These are phyloP conservation scores for Podospora sp. DNA, from an alignment of 495 filamentous ascomycete genomes.

Conservation along the genomic window DNA sequence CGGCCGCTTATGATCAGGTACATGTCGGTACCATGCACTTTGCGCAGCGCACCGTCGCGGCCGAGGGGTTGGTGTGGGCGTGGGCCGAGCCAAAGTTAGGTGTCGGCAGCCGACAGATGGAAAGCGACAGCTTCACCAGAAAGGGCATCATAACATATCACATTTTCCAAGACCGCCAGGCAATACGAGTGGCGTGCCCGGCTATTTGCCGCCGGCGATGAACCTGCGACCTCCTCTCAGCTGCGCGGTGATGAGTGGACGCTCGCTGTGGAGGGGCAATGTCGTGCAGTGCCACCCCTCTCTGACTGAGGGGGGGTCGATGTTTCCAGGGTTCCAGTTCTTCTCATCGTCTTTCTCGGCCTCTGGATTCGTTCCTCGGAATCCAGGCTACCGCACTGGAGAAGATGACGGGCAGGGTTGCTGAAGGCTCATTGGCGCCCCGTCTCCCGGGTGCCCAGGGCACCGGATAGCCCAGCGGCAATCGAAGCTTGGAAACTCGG, in stretches of 20 bases:
- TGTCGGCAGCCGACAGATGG: slow-evolving; percentile 17
- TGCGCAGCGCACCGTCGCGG: not conserved
- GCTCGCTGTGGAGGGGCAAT: slow-evolving; percentile 4
- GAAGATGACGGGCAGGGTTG: slow-evolving; percentile 12
- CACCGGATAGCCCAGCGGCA: slow-evolving; percentile 25
- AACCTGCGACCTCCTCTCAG: not conserved
- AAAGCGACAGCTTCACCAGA: slow-evolving; percentile 6
- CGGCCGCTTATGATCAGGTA: slow-evolving; percentile 6
- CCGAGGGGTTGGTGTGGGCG: not conserved
- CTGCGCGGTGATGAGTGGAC: not conserved
- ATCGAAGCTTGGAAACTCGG: slow-evolving; percentile 15
- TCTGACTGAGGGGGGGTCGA: not conserved
- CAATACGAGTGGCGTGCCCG: slow-evolving; percentile 12
- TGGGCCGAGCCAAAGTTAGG: not conserved
- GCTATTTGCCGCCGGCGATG: slow-evolving; percentile 3
- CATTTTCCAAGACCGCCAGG: slow-evolving; percentile 8
- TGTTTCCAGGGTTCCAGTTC: not conserved
- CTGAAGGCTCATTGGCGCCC: slow-evolving; percentile 13
- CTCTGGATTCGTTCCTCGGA: slow-evolving; percentile 10
- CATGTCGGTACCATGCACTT: slow-evolving; percentile 8
- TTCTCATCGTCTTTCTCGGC: not conserved
- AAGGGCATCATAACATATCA: slow-evolving; percentile 1
- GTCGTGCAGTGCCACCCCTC: not conserved
- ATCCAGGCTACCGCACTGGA: slow-evolving; percentile 5
- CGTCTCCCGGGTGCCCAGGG: slow-evolving; percentile 17